Percentiles rank a stretch among this genome's conserved stretches.
phyloP scores from a whole-genome alignment of 371 early-diverging fungal genomes.

The Dichotomocladium elegans region DNA sequence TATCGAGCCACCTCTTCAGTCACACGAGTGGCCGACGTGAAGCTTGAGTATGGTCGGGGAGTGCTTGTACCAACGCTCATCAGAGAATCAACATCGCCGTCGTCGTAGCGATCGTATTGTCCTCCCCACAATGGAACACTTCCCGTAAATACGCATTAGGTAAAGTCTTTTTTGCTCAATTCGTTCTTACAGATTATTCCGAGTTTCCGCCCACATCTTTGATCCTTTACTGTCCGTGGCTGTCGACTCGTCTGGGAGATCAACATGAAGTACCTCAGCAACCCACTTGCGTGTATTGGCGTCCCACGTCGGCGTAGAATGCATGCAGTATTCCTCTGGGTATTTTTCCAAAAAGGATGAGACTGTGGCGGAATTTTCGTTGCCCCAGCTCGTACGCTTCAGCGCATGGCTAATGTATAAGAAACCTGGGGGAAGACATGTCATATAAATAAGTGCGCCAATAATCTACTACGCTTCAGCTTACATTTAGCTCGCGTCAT shows the following conservation, averaged over 20 bases:
- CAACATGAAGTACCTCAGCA: not conserved
- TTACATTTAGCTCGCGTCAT: slow-evolving; percentile 20
- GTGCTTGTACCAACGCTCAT: too few species aligned
- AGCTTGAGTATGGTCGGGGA: too few species aligned
- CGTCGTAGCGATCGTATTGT: not conserved
- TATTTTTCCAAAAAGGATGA: slow-evolving; percentile 4
- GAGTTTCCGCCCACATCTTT: slow-evolving; percentile 3
- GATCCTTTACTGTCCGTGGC: not conserved
- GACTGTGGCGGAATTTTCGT: not conserved
- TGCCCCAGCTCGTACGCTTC: slow-evolving; percentile 4
- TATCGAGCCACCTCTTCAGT: too few species aligned
- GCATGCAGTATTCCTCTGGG: not conserved
- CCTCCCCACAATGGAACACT: not conserved
- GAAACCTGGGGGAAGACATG: slow-evolving; percentile 3
- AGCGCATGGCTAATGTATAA: slow-evolving; percentile 10
- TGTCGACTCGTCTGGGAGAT: not conserved
- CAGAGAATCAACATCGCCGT: too few species aligned
- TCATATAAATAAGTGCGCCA: not conserved
- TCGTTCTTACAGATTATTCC: too few species aligned
- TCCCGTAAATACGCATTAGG: not conserved
- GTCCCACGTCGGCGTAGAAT: slow-evolving; percentile 11
- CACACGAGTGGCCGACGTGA: too few species aligned
- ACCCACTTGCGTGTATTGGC: slow-evolving; percentile 9
- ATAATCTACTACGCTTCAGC: not conserved
- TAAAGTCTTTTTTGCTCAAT: not conserved